Percentiles rank a stretch among this genome's conserved stretches.
phyloP scores from a whole-genome alignment of 2,329 filamentous ascomycete species.

The Fusarium tjaetaba region DNA sequence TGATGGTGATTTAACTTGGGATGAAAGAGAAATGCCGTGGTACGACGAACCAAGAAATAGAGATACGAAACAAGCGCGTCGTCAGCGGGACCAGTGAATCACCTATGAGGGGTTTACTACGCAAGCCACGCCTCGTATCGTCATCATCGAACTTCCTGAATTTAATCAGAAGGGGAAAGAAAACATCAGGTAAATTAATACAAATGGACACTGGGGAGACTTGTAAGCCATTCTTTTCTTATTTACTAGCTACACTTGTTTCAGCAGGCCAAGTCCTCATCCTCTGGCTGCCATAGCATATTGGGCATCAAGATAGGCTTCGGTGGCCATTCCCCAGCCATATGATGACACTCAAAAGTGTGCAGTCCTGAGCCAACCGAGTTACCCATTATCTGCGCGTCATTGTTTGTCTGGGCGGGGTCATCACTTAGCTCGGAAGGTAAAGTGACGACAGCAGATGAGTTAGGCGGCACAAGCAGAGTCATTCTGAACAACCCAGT shows the following conservation, averaged over 20 bases:
- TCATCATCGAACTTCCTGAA: not conserved
- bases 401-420: too few relatives aligned
- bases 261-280: not conserved
- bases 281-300: not conserved
- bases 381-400: fast-evolving
- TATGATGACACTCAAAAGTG: not conserved
- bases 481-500: not conserved
- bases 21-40: not conserved
- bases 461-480: not conserved
- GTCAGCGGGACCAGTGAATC: not conserved
- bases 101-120: not conserved
- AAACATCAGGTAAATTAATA: not conserved
- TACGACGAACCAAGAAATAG: not conserved
- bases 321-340: not conserved
- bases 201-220: not conserved
- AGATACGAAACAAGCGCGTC: not conserved
- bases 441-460: not conserved
- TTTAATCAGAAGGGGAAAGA: not conserved
- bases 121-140: not conserved
- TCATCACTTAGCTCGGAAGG: not conserved
- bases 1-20: not conserved
- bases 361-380: not conserved
- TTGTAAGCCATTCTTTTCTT: not conserved
- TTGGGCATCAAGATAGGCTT: not conserved
- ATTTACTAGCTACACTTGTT: not conserved